Base-by-base conservation (phyloP, 2,329 filamentous ascomycete genomes). In the Scedosporium apiospermum region DNA sequence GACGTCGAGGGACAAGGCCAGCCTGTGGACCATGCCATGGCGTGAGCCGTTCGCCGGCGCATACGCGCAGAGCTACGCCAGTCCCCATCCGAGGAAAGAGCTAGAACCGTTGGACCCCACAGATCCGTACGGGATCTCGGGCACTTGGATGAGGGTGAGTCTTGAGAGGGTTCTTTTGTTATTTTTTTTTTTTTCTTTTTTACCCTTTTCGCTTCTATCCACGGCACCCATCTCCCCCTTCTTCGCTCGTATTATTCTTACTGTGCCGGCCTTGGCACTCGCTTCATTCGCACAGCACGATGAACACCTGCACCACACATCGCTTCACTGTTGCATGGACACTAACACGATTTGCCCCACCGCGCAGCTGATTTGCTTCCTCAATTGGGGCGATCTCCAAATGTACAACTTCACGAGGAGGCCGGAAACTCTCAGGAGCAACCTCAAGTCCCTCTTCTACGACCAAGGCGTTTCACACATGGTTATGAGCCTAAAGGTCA, bases 381-480 rank as follows among this genome's bases (percentile, higher is more conserved):
- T 84, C 65, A 88, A 91, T 71, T 91, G 88, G 70, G 84, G 82
- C 67, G 88, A 92, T 70, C 84, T 93, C 42, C 88, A 87, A 71
- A 75, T 76, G 21, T 91, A 86, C 76, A 93, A 93, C 70, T 91
- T 91, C 69, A 75, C 75, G n/a, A 67, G 30, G 12, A 27, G 21
- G 75, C 74, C 1, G 71, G 67, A 53, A 74, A 73, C 66, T 75
- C 73, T 62, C 82, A 77, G 1, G 79, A 83, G 0, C 76, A 73
- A 1, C 78, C 86, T 0, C 79, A 0, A 81, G 82, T 64, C 88
- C 92, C 76, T 30, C 6, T 61, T 61, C 26, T 30, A 53, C 16
- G 16, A 18, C 18, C 60, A 61, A 49, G 88, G 87, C 1, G 87
- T 86, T 18, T 81, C 88, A 7, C 78, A 92, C 62, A 89, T 93